Evolutionary conservation across 371 early-diverging fungal species (phyloP).

Genomic region (Basidiobolus heterosporus): DNA sequence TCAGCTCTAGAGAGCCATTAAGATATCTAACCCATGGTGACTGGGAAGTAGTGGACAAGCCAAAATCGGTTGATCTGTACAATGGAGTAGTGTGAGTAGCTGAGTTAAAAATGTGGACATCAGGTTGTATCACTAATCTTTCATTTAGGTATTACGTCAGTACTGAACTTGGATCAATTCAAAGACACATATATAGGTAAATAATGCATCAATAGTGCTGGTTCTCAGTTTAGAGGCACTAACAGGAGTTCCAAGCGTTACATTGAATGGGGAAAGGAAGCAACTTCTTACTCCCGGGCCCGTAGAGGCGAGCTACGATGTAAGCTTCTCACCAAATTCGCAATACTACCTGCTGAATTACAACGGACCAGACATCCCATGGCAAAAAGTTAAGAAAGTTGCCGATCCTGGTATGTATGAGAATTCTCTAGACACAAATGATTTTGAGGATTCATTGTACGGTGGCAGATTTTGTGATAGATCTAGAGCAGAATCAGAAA

Average conservation of each 20-base stretch:
- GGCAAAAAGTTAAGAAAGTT: slow-evolving; percentile 43
- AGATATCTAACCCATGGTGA: slow-evolving; percentile 66
- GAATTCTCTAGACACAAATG: neutral
- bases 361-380: slow-evolving; percentile 78
- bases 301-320: slow-evolving; percentile 44
- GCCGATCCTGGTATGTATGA: slow-evolving; percentile 13
- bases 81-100: slow-evolving; percentile 33
- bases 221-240: neutral
- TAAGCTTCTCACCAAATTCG: slow-evolving; percentile 53
- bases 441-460: neutral
- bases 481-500: slow-evolving; percentile 33
- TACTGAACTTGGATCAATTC: slow-evolving; percentile 56
- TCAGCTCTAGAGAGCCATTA: slow-evolving; percentile 22
- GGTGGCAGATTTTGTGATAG: slow-evolving; percentile 18
- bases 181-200: slow-evolving; percentile 52
- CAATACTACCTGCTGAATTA: slow-evolving; percentile 60
- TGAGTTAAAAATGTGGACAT: neutral
- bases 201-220: neutral
- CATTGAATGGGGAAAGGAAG: slow-evolving; percentile 20
- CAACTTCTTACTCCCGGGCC: slow-evolving; percentile 19
- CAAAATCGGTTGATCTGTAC: slow-evolving; percentile 35
- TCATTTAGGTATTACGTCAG: slow-evolving; percentile 35
- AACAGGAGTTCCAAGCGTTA: slow-evolving; percentile 14
- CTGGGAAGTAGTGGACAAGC: slow-evolving; percentile 63
- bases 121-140: neutral